phyloP scores from a whole-genome alignment of 176 grass and related monocot species.

The Rhynchospora pubera region DNA sequence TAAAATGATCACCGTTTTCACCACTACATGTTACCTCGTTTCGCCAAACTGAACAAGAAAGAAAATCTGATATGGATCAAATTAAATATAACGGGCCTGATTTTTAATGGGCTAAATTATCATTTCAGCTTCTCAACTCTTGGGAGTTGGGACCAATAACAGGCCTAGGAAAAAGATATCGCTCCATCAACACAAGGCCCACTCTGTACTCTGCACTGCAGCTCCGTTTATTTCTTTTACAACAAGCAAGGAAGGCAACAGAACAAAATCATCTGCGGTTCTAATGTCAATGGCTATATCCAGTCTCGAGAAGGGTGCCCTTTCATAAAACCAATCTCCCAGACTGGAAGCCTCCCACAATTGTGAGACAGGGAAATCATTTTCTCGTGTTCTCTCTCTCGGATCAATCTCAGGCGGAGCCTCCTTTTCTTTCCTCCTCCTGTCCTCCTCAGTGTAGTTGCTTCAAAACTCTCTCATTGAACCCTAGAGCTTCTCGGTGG shows the following conservation, averaged over 20 bases:
- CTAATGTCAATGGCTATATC: not conserved
- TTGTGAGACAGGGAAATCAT: not conserved
- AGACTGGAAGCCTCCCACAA: not conserved
- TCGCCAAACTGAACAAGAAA: no score
- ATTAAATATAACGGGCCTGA: not conserved
- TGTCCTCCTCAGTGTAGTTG: not conserved
- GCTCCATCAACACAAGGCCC: not conserved
- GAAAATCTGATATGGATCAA: no score
- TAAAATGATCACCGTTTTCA: no score
- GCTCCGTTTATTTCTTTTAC: constrained; percentile 5
- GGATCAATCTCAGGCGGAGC: constrained; percentile 14
- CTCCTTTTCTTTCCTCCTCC: not conserved
- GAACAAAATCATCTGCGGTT: not conserved
- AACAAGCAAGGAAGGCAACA: constrained; percentile 14
- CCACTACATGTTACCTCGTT: no score
- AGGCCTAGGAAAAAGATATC: not conserved
- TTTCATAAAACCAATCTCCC: not conserved
- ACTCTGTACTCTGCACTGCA: not conserved
- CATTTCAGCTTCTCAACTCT: not conserved
- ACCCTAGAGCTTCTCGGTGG: not conserved
- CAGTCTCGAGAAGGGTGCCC: not conserved
- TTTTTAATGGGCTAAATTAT: not conserved
- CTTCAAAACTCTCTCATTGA: not conserved
- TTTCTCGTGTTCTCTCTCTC: not conserved
- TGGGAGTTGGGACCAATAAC: not conserved